Conservation (phyloP, 495 filamentous ascomycete species). For the Aspergillus homomorphus region DNA sequence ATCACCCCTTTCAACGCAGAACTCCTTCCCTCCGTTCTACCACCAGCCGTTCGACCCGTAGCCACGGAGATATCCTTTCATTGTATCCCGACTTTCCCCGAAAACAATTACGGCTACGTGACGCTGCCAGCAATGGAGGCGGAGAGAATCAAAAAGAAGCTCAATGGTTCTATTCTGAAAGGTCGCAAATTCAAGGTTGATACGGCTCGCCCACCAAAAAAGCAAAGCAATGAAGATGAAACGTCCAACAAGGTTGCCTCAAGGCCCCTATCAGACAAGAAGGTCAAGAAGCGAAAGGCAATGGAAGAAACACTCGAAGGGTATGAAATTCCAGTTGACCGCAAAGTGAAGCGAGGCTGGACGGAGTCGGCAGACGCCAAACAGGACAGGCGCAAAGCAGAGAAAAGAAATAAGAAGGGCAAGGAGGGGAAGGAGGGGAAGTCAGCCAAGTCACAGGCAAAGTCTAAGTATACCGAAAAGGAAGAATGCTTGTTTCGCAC, state of each 20-base stretch:
- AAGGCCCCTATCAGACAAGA: slow-evolving; percentile 27
- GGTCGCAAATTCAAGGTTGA: slow-evolving; percentile 84
- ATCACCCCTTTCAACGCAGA: slow-evolving; percentile 78
- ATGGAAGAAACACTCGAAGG: slow-evolving; percentile 64
- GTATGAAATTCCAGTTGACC: slow-evolving; percentile 64
- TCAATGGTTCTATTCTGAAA: slow-evolving; percentile 84
- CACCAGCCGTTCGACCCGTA: slow-evolving; percentile 59
- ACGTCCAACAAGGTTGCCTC: slow-evolving; percentile 24
- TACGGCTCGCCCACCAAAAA: slow-evolving; percentile 62
- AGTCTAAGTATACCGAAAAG: slow-evolving; percentile 75
- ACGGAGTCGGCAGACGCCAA: slow-evolving; percentile 59
- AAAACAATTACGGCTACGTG: slow-evolving; percentile 84
- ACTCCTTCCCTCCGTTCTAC: slow-evolving; percentile 65
- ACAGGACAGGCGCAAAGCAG: slow-evolving; percentile 46
- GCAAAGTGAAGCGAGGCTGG: slow-evolving; percentile 90
- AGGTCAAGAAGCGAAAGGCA: slow-evolving; percentile 62
- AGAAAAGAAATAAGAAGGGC: slow-evolving; percentile 48
- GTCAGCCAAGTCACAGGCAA: slow-evolving; percentile 54
- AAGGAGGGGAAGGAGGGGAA: slow-evolving; percentile 54
- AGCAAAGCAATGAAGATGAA: slow-evolving; percentile 37
- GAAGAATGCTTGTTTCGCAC: slow-evolving; percentile 79
- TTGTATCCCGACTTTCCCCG: slow-evolving; percentile 76
- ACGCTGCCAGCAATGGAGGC: slow-evolving; percentile 78
- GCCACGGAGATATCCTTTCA: slow-evolving; percentile 85
- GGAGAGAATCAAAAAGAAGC: slow-evolving; percentile 83